A percentile compares a stretch with the other conserved stretches of the same genome.
Conservation (phyloP, 257 asterid species). For the Nicotiana noctiflora region DNA sequence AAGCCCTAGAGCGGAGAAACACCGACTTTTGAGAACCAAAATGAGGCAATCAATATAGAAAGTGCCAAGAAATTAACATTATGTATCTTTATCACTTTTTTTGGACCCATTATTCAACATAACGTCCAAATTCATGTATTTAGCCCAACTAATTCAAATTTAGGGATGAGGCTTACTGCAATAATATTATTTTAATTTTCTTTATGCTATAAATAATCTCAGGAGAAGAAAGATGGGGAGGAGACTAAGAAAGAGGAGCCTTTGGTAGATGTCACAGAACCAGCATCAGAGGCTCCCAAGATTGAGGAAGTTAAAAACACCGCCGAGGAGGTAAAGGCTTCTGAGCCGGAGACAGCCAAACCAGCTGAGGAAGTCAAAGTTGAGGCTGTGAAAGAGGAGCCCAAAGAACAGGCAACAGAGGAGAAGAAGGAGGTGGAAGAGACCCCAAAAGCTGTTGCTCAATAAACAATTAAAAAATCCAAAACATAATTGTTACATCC, state of each 20-base stretch:
- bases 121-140: neutral
- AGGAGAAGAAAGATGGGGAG: constrained; percentile 42
- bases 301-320: constrained; percentile 17
- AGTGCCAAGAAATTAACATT: neutral
- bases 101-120: neutral
- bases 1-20: no score
- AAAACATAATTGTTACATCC: neutral
- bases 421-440: constrained; percentile 16
- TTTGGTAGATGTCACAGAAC: constrained; percentile 33
- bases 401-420: neutral
- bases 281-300: constrained; percentile 35
- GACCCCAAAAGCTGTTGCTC: constrained; percentile 1
- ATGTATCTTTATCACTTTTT: neutral
- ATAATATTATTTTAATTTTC: neutral
- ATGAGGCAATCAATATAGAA: neutral
- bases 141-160: neutral
- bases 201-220: neutral
- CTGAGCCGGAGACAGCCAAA: constrained; percentile 13
- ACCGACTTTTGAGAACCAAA: neutral
- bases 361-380: constrained; percentile 19
- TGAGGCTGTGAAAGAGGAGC: constrained; percentile 20
- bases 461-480: constrained; percentile 2
- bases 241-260: constrained; percentile 34
- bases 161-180: neutral
- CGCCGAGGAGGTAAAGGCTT: neutral